Evolutionary conservation across 306 rosid genomes (phyloP).

Genomic region (Prunus mongolica): DNA sequence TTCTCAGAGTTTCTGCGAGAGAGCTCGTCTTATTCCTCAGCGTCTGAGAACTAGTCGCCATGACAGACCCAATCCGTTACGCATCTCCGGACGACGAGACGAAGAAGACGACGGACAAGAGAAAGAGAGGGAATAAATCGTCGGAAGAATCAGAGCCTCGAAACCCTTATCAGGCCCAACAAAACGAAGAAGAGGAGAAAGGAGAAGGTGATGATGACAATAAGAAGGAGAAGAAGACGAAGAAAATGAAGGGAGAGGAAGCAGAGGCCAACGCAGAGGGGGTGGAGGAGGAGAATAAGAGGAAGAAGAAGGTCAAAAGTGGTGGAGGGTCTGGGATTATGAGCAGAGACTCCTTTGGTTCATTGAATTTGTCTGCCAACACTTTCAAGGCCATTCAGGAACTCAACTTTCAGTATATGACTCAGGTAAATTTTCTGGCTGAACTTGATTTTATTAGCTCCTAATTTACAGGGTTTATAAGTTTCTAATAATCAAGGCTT

Average conservation of each 20-base stretch:
- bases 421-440: constrained; percentile 45
- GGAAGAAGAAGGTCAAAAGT: constrained; percentile 15
- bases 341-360: constrained; percentile 48
- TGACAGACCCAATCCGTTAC: constrained; percentile 32
- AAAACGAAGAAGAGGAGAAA: background rate
- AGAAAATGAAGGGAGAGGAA: constrained; percentile 10
- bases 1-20: background rate
- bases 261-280: background rate
- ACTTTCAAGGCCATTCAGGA: constrained; percentile 56
- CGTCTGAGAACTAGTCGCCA: constrained; percentile 11
- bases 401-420: constrained; percentile 57
- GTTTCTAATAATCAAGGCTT: background rate
- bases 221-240: background rate
- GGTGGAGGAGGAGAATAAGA: too few relatives aligned
- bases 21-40: background rate
- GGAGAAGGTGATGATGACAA: constrained; percentile 15
- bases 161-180: background rate
- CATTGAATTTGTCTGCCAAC: constrained; percentile 57
- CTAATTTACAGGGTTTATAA: background rate
- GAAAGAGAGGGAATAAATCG: constrained; percentile 43
- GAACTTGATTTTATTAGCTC: background rate
- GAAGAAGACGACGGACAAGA: constrained; percentile 47
- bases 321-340: constrained; percentile 54
- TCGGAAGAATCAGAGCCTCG: background rate
- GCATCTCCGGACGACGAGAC: constrained; percentile 23